phyloP scores from a whole-genome alignment of 257 asterid species.

The Salvia miltiorrhiza region DNA sequence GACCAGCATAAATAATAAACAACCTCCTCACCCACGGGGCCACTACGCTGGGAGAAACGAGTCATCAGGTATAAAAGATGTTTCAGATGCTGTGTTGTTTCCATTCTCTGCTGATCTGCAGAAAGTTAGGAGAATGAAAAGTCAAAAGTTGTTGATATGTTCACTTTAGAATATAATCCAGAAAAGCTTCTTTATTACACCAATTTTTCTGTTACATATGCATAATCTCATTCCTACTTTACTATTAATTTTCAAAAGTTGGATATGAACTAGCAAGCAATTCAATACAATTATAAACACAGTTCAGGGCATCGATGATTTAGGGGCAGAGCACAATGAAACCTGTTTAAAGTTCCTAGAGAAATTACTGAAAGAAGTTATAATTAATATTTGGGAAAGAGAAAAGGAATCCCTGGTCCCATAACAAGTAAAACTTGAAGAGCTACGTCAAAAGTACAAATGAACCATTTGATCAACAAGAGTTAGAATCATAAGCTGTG shows the following conservation, averaged over 20 bases:
- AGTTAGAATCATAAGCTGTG: neutral
- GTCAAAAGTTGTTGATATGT: neutral
- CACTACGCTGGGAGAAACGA: conserved; percentile 29
- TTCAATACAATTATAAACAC: neutral
- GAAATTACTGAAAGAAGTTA: neutral
- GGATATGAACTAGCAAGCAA: neutral
- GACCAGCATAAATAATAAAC: neutral
- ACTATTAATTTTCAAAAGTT: neutral
- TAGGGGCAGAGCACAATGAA: neutral
- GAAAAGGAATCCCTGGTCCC: neutral
- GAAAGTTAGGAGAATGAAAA: neutral
- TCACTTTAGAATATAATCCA: conserved; percentile 7
- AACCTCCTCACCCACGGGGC: conserved; percentile 22
- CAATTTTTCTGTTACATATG: neutral
- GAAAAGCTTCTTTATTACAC: neutral
- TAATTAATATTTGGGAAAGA: neutral
- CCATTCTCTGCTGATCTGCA: conserved; percentile 29
- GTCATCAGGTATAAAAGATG: conserved; percentile 8
- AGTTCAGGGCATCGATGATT: neutral
- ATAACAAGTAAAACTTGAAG: neutral
- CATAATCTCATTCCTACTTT: neutral
- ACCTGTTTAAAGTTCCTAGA: neutral
- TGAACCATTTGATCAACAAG: conserved; percentile 1
- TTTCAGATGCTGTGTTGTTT: conserved; percentile 15
- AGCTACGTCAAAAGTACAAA: neutral